A percentile compares a stretch with the other conserved stretches of the same genome.
phyloP scores from a whole-genome alignment of 2,329 filamentous ascomycete species.

The Colletotrichum zoysiae region DNA sequence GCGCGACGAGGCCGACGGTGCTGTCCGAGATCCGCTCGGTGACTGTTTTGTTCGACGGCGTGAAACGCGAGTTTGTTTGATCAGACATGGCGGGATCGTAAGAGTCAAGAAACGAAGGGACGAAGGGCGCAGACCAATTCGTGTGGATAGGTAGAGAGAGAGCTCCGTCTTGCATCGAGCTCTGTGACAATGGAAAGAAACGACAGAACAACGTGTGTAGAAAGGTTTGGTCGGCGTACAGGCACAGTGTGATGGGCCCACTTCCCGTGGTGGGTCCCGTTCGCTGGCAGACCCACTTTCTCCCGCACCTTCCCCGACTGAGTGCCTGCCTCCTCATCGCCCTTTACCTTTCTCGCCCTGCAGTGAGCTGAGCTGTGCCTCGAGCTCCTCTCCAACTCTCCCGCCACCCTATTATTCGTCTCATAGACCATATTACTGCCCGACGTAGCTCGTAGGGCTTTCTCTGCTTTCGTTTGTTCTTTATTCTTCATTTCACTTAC shows the following conservation, averaged over 20 bases:
- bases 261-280: slow-evolving; percentile 34
- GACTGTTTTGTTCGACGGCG: slow-evolving; percentile 79
- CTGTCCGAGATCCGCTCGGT: slow-evolving; percentile 86
- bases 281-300: slow-evolving; percentile 33
- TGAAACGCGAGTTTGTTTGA: slow-evolving; percentile 71
- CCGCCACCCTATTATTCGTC: slow-evolving; percentile 35
- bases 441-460: not conserved
- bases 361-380: slow-evolving; percentile 28
- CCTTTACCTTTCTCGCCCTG: slow-evolving; percentile 3
- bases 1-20: slow-evolving; percentile 90
- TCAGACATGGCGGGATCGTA: slow-evolving; percentile 56
- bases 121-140: not conserved
- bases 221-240: not conserved
- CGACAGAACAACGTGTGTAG: slow-evolving; percentile 7
- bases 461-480: not conserved
- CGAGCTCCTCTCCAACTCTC: slow-evolving; percentile 18
- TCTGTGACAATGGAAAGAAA: not conserved
- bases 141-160: not conserved
- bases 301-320: slow-evolving; percentile 12
- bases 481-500: not conserved
- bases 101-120: slow-evolving; percentile 1
- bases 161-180: not conserved
- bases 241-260: slow-evolving; percentile 13
- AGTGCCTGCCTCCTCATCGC: not conserved
- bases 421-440: not conserved